These are phyloP conservation scores for Porcisia deanei DNA, from an alignment of 208 protist genomes.

Conservation along the genomic window DNA sequence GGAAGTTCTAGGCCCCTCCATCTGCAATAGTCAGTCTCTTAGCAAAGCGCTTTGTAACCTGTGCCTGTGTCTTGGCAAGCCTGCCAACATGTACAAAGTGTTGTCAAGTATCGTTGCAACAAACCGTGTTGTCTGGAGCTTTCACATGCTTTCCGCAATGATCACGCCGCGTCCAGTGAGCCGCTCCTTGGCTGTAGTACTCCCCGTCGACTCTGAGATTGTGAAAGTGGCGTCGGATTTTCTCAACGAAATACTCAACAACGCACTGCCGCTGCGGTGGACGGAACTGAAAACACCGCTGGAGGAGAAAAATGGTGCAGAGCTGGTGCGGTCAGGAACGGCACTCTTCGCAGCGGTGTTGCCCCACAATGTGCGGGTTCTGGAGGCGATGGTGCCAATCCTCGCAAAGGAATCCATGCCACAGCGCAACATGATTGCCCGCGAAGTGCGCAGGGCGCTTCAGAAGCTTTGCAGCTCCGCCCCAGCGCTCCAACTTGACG, in stretches of 20 bases:
- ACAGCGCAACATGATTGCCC: conserved; percentile 10
- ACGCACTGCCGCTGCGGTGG: conserved; percentile 64
- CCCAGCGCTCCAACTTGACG: conserved; percentile 26
- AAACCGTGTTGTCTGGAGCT: conserved; percentile 3
- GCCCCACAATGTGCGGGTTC: conserved; percentile 15
- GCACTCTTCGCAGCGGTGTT: conserved; percentile 20
- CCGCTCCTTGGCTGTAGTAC: neutral
- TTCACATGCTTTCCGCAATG: conserved; percentile 3
- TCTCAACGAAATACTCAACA: conserved; percentile 22
- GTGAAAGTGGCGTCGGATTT: conserved; percentile 8
- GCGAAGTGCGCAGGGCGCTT: conserved; percentile 22
- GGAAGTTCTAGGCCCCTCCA: neutral
- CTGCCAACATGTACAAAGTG: neutral
- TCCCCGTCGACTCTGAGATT: neutral
- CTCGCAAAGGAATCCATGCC: conserved; percentile 42
- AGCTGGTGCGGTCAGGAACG: conserved; percentile 35
- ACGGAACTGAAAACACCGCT: conserved; percentile 34
- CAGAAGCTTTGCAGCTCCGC: neutral
- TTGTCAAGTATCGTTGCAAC: conserved; percentile 7
- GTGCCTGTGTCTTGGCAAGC: neutral
- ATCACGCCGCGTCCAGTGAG: neutral
- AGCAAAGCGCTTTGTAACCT: neutral
- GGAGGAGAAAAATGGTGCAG: conserved; percentile 26
- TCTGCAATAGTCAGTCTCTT: neutral
- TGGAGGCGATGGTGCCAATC: conserved; percentile 45